These are phyloP conservation scores for Penicillium parvum DNA, from an alignment of 495 filamentous ascomycete genomes.

Conservation along the genomic window DNA sequence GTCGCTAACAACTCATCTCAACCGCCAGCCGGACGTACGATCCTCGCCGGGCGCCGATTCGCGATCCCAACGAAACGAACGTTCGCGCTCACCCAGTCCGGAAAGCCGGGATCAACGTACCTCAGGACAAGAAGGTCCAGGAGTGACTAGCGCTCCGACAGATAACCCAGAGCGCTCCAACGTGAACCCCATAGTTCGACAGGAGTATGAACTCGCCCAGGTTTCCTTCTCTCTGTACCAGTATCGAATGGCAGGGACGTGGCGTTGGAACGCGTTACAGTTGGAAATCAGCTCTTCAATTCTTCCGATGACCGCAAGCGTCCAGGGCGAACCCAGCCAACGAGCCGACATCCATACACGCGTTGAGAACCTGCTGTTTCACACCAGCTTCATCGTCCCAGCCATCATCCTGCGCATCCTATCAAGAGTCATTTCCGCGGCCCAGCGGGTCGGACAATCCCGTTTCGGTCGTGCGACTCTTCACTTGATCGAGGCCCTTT, in stretches of 20 bases:
- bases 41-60: conserved; percentile 3
- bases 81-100: background rate
- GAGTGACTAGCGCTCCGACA: background rate
- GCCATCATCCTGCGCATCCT: conserved; percentile 7
- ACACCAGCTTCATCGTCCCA: conserved; percentile 14
- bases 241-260: background rate
- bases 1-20: background rate
- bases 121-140: background rate
- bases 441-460: conserved; percentile 5
- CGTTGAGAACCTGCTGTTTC: conserved; percentile 12
- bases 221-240: conserved; percentile 16
- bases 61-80: background rate
- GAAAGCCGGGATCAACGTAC: background rate
- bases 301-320: background rate
- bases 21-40: conserved; percentile 1
- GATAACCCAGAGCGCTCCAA: background rate
- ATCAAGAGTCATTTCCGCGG: background rate
- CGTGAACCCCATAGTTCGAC: background rate
- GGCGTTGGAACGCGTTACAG: background rate
- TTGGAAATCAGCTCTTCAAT: conserved; percentile 5
- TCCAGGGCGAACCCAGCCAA: background rate
- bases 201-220: conserved; percentile 4
- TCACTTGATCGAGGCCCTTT: conserved; percentile 6
- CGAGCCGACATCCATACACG: background rate
- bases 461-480: conserved; percentile 5